Percentiles rank a stretch among this genome's conserved stretches.
These are phyloP conservation scores for Coelastrella sp. DNA, from an alignment of 139 green algal species.

Conservation along the genomic window DNA sequence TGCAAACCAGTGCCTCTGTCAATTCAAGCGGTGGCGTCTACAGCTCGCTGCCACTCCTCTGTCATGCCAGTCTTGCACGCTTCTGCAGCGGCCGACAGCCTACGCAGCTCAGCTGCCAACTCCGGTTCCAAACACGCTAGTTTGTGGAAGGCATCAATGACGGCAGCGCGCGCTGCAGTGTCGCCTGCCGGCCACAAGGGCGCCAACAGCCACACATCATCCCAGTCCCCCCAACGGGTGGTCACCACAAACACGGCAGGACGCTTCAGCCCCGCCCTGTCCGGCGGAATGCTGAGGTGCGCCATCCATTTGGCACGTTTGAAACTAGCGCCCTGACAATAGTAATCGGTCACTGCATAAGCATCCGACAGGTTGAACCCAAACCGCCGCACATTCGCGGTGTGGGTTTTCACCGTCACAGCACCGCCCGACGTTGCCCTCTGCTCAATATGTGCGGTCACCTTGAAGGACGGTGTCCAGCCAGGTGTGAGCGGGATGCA, in stretches of 20 bases:
- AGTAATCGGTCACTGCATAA: not conserved
- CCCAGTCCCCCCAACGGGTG: conserved; percentile 3
- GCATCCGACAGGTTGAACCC: not conserved
- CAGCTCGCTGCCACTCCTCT: not conserved
- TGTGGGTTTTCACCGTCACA: too few relatives aligned
- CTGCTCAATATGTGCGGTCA: too few relatives aligned
- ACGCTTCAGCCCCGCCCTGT: not conserved
- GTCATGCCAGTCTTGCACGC: not conserved
- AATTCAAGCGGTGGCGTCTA: not conserved
- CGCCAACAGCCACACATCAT: not conserved
- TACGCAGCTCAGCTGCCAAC: not conserved
- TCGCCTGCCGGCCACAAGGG: not conserved
- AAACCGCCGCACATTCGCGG: not conserved
- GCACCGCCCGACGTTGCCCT: too few relatives aligned
- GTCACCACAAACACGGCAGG: not conserved
- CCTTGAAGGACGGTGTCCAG: too few relatives aligned
- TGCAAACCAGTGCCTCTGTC: too few relatives aligned
- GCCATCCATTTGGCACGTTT: not conserved
- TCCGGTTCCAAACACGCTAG: conserved; percentile 1
- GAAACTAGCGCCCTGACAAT: conserved; percentile 1
- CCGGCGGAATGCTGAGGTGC: not conserved
- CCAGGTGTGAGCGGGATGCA: too few relatives aligned
- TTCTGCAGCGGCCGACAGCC: not conserved
- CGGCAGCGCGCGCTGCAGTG: not conserved
- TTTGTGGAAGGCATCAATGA: not conserved